Conservation (phyloP, 495 filamentous ascomycete genomes). For the Podospora sp. region DNA sequence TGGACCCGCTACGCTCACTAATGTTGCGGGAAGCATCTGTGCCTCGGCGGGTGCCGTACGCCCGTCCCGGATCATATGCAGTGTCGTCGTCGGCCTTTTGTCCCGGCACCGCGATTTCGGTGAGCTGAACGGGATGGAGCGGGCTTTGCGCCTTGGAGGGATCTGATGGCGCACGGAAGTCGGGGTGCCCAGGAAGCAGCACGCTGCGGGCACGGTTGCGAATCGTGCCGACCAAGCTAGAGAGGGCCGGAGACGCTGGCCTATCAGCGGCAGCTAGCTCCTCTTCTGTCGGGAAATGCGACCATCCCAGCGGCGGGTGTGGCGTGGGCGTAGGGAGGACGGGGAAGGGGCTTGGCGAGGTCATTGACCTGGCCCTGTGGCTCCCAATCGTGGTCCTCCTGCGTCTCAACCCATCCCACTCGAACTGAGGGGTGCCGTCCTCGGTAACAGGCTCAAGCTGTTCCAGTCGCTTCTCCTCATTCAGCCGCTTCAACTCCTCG, state of each 20-base stretch:
- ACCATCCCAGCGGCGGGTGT: slow-evolving; percentile 87
- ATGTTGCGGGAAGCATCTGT: slow-evolving; percentile 36
- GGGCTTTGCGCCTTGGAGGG: slow-evolving; percentile 45
- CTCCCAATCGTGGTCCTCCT: slow-evolving; percentile 71
- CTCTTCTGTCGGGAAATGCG: slow-evolving; percentile 72
- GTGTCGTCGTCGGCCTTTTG: slow-evolving; percentile 48
- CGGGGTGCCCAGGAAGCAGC: slow-evolving; percentile 47
- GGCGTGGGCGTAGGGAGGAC: slow-evolving; percentile 49
- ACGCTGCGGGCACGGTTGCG: slow-evolving; percentile 57
- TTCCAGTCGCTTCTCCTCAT: slow-evolving; percentile 74
- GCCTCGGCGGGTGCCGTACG: slow-evolving; percentile 23
- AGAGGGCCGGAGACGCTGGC: slow-evolving; percentile 52
- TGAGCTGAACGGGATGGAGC: slow-evolving; percentile 62
- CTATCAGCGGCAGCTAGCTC: slow-evolving; percentile 57
- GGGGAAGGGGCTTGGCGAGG: slow-evolving; percentile 39
- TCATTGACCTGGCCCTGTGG: slow-evolving; percentile 39
- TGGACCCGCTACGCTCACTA: slow-evolving; percentile 37
- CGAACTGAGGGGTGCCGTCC: slow-evolving; percentile 59
- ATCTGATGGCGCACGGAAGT: slow-evolving; percentile 35
- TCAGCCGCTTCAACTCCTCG: slow-evolving; percentile 77
- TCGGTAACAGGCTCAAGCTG: slow-evolving; percentile 73
- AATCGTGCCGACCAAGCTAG: slow-evolving; percentile 62
- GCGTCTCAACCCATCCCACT: slow-evolving; percentile 92
- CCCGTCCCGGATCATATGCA: slow-evolving; percentile 41
- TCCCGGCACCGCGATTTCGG: slow-evolving; percentile 58